A percentile compares a stretch with the other conserved stretches of the same genome.
Conservation (phyloP, 75 land plant species). For the Picea sitchensis region DNA sequence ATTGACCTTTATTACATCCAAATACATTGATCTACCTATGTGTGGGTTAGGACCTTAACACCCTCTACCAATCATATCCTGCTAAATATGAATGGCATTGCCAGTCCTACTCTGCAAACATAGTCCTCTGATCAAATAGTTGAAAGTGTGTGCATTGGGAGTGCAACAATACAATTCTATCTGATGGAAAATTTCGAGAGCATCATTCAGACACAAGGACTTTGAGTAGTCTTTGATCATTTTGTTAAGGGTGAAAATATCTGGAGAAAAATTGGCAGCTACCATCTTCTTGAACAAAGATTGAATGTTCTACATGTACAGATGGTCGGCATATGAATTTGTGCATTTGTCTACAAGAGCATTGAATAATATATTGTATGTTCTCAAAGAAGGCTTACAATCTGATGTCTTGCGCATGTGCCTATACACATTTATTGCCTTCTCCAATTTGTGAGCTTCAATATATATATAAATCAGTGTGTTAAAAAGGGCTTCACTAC, state of each 20-base stretch:
- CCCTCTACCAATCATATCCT: too few relatives aligned
- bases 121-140: too few relatives aligned
- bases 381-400: slow-evolving; percentile 14
- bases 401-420: slow-evolving; percentile 33
- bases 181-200: slow-evolving; percentile 57
- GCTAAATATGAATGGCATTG: too few relatives aligned
- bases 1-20: too few relatives aligned
- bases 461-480: slow-evolving; percentile 13
- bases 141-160: too few relatives aligned
- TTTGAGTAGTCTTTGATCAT: slow-evolving; percentile 60
- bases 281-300: slow-evolving; percentile 59
- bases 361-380: too few relatives aligned
- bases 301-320: slow-evolving; percentile 48
- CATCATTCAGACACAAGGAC: slow-evolving; percentile 56
- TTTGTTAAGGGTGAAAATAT: slow-evolving; percentile 14
- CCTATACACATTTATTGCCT: slow-evolving; percentile 42
- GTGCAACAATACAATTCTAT: slow-evolving; percentile 37
- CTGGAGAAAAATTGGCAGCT: slow-evolving; percentile 30
- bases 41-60: too few relatives aligned
- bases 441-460: too few relatives aligned
- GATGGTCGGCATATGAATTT: slow-evolving; percentile 33
- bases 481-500: slow-evolving; percentile 39
- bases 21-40: too few relatives aligned
- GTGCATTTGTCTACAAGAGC: not conserved
- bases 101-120: too few relatives aligned